Percentiles rank a stretch among this genome's conserved stretches.
These are phyloP conservation scores for Atkinsonella hypoxylon DNA, from an alignment of 2,329 filamentous ascomycete species.

Conservation along the genomic window DNA sequence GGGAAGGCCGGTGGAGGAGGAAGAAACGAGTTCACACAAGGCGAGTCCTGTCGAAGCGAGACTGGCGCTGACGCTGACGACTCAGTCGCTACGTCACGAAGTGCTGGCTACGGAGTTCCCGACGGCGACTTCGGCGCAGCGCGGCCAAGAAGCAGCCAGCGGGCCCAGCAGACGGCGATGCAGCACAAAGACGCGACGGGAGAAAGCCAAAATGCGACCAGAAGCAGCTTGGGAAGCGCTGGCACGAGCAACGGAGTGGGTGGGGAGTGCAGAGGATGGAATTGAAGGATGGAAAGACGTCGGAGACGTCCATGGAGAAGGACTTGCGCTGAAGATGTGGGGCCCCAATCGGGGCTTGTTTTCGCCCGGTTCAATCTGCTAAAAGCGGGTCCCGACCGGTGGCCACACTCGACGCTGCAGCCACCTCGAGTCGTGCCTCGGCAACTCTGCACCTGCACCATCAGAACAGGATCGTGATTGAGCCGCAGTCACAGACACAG, in stretches of 20 bases:
- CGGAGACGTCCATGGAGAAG: neutral
- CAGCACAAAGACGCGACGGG: neutral
- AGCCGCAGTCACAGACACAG: too few species aligned
- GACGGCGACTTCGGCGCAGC: constrained; percentile 3
- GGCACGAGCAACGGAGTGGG: neutral
- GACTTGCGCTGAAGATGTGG: constrained; percentile 1
- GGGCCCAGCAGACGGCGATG: neutral
- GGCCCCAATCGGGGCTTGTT: neutral
- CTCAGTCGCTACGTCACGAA: constrained; percentile 3
- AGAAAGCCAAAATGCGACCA: neutral
- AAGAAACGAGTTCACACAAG: neutral
- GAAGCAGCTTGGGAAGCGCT: neutral
- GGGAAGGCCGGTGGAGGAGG: neutral
- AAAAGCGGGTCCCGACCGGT: neutral
- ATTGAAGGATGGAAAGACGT: neutral
- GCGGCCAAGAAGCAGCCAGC: neutral
- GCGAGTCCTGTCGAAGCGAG: neutral
- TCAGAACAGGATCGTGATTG: too few species aligned
- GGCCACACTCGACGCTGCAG: neutral
- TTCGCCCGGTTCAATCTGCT: neutral
- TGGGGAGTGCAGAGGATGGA: neutral
- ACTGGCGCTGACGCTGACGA: neutral
- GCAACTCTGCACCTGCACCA: constrained; percentile 1
- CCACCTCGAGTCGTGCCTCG: constrained; percentile 4
- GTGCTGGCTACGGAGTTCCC: neutral